A percentile compares a stretch with the other conserved stretches of the same genome.
These are phyloP conservation scores for Penicillium mononematosum DNA, from an alignment of 495 filamentous ascomycete species.

Conservation along the genomic window DNA sequence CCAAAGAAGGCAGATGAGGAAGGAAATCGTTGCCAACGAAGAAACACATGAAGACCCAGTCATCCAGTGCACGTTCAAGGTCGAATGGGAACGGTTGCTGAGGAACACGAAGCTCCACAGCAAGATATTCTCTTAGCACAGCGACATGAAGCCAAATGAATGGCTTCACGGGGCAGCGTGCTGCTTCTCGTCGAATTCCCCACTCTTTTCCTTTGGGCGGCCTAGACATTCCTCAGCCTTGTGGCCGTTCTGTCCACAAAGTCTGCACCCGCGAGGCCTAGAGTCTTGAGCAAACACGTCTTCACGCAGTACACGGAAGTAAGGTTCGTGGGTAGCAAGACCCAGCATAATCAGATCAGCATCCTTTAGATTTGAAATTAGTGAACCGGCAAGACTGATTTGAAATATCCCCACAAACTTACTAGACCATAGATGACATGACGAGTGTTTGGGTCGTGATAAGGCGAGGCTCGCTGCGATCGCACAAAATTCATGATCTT, in stretches of 20 bases:
- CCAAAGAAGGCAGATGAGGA: conserved; percentile 91
- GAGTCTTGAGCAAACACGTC: conserved; percentile 93
- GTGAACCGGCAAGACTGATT: conserved; percentile 3
- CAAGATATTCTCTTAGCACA: conserved; percentile 89
- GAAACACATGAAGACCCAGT: conserved; percentile 99
- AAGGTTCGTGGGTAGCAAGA: conserved; percentile 92
- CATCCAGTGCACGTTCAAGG: conserved; percentile 93
- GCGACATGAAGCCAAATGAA: conserved; percentile 98
- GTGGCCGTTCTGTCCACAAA: conserved; percentile 91
- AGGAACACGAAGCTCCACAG: conserved; percentile 80
- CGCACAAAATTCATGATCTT: conserved; percentile 99
- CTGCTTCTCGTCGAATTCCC: conserved; percentile 83
- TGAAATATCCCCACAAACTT: conserved; percentile 15
- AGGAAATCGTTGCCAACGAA: conserved; percentile 99
- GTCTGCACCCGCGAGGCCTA: conserved; percentile 72
- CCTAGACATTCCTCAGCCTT: conserved; percentile 80
- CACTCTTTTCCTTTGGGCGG: conserved; percentile 77
- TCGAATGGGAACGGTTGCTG: conserved; percentile 79
- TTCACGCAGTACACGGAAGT: conserved; percentile 95
- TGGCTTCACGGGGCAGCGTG: conserved; percentile 69
- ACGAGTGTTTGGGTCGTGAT: conserved; percentile 93
- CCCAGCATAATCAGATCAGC: conserved; percentile 99
- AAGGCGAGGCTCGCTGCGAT: conserved; percentile 83
- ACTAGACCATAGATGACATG: conserved; percentile 91
- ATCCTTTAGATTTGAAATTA: conserved; percentile 51